Percentiles rank a stretch among this genome's conserved stretches.
Evolutionary conservation across 225 moss, liverwort and hornwort species (phyloP).

Genomic region (Climacium dendroides): DNA sequence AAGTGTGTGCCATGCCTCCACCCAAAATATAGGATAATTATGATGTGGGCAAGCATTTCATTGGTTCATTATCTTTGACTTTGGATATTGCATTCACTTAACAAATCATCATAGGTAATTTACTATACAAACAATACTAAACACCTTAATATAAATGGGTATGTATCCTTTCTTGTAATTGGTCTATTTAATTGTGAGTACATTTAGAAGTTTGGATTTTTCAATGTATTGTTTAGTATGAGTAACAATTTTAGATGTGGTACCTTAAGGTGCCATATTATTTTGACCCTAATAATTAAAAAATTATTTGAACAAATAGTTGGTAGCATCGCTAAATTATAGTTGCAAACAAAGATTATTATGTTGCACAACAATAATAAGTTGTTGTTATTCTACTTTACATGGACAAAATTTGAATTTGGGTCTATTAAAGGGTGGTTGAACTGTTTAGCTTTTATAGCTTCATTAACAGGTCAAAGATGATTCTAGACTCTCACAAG

Average conservation of each 20-base stretch:
- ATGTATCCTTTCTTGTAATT: accelerated
- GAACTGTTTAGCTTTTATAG: not conserved
- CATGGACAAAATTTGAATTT: not conserved
- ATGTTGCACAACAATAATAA: not conserved
- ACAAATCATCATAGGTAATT: not conserved
- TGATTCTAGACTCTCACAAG: not conserved
- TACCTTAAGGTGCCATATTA: accelerated
- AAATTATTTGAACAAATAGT: not conserved
- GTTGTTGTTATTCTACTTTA: not conserved
- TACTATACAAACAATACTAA: not conserved
- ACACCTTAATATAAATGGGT: accelerated
- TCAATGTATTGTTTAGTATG: not conserved
- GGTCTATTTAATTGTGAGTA: not conserved
- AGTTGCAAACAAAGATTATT: not conserved
- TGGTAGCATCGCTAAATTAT: not conserved
- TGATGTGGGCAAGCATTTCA: not conserved
- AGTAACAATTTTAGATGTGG: not conserved
- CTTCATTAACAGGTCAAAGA: not conserved
- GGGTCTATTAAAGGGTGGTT: not conserved
- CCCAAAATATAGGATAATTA: not conserved
- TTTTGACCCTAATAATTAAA: not conserved
- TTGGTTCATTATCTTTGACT: not conserved
- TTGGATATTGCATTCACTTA: not conserved
- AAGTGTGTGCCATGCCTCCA: accelerated
- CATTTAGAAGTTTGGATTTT: not conserved